Conservation (phyloP, 116 monocot species). For the Thalassia testudinum region DNA sequence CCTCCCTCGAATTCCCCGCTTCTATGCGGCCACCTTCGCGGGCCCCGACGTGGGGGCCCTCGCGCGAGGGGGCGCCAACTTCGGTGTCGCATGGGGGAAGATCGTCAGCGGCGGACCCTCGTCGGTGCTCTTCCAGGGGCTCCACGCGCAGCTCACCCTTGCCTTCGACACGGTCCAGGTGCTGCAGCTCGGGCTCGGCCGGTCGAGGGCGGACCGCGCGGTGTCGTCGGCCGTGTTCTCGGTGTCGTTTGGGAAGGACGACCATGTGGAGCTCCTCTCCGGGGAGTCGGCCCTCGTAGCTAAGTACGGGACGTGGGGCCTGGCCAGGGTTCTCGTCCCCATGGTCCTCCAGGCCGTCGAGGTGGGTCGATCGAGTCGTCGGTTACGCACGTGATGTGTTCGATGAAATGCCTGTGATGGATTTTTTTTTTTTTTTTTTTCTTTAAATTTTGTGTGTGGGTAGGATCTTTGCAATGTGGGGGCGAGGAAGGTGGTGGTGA, state of each 20-base stretch:
- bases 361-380: neutral
- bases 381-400: neutral
- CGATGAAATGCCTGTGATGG: neutral
- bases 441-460: neutral
- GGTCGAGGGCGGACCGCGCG: neutral
- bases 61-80: constrained; percentile 26
- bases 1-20: constrained; percentile 12
- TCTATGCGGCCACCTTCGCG: constrained; percentile 1
- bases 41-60: neutral
- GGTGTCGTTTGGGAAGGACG: constrained; percentile 48
- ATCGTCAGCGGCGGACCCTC: constrained; percentile 10
- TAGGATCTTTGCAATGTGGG: constrained; percentile 42
- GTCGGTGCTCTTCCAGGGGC: constrained; percentile 11
- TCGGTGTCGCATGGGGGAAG: constrained; percentile 22
- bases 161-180: constrained; percentile 27
- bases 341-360: constrained; percentile 25
- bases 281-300: constrained; percentile 10
- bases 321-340: constrained; percentile 25
- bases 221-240: constrained; percentile 17
- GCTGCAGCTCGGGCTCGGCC: constrained; percentile 19
- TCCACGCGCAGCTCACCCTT: constrained; percentile 26
- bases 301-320: constrained; percentile 28
- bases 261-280: constrained; percentile 17
- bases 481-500: constrained; percentile 31
- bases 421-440: neutral